Evolutionary conservation across 2,329 filamentous ascomycete genomes (phyloP), one percentile per base, ranked within the genome.

Genomic region (Aspergillus floridensis): DNA sequence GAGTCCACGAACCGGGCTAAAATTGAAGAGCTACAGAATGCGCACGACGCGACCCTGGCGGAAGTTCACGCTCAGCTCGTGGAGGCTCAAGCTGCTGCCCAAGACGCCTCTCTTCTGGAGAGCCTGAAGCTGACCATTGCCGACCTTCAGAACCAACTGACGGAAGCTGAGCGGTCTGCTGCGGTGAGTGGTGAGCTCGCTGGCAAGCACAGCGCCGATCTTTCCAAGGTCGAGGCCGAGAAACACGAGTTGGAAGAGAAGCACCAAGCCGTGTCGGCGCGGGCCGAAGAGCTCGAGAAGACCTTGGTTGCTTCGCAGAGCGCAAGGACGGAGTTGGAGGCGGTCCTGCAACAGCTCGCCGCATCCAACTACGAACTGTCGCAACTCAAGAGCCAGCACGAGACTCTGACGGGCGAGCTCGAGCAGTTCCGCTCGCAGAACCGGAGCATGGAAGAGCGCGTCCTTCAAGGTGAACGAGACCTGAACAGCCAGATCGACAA

Each of bases 281-380:
- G 88, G 59, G 81, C 96, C 51, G 91, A 96, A 57, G 90, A 92
- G 31, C 95, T 96, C 73, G 92, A 93, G 59, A 83, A 89, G 68
- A 91, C 92, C 35, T 80, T 96, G 61, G 89, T 89, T 29, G 88
- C 92, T 64, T 91, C 91, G 63, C 95, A 96, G 83, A 84, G 79
- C 60, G 79, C 83, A 61, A 86, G 87, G 78, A 86, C 86, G 72
- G 84, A 91, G 52, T 77, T 89, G 56, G 88, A 88, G 77, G 80
- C 80, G 14, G 82, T 88, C 44, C 85, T 86, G 77, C 86, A 86
- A 72, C 69, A 77, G 54, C 69, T 76, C 10, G 64, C 70, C 24
- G 65, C 69, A n/a, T 66, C 70, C 19, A 69, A 72, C 31, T 71
- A 74, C n/a, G 70, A 76, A 56, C 56, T 76, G 49, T 59, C 65